A percentile compares a stretch with the other conserved stretches of the same genome.
These are phyloP conservation scores for Eucalyptus pauciflora DNA, from an alignment of 345 rosid species.

Conservation along the genomic window DNA sequence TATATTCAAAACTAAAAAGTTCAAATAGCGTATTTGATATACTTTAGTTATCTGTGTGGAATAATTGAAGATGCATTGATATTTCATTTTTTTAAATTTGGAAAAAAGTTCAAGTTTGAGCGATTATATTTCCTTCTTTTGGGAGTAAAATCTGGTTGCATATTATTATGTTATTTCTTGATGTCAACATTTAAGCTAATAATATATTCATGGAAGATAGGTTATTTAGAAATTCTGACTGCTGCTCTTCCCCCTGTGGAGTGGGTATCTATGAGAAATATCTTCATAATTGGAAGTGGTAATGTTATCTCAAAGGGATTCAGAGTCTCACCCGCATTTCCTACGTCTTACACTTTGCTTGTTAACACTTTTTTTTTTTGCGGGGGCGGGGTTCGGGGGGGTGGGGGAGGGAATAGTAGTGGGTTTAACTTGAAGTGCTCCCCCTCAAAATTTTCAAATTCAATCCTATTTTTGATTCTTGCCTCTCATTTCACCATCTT, in stretches of 20 bases:
- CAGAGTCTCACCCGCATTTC: background rate
- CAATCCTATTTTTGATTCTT: background rate
- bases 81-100: background rate
- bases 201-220: background rate
- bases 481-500: background rate
- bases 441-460: background rate
- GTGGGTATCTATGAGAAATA: background rate
- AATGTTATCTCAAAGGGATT: background rate
- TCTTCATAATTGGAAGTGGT: background rate
- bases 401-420: background rate
- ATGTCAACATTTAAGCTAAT: background rate
- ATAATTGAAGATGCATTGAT: background rate
- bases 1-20: background rate
- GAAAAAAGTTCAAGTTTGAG: background rate
- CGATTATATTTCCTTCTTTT: background rate
- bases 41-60: background rate
- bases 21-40: background rate
- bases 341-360: background rate
- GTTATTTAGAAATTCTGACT: background rate
- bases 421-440: background rate
- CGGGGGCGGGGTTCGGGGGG: background rate
- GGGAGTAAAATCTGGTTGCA: background rate
- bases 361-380: background rate
- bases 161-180: background rate
- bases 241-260: background rate